phyloP scores from a whole-genome alignment of 2,329 filamentous ascomycete species.

The Microsporum canis region DNA sequence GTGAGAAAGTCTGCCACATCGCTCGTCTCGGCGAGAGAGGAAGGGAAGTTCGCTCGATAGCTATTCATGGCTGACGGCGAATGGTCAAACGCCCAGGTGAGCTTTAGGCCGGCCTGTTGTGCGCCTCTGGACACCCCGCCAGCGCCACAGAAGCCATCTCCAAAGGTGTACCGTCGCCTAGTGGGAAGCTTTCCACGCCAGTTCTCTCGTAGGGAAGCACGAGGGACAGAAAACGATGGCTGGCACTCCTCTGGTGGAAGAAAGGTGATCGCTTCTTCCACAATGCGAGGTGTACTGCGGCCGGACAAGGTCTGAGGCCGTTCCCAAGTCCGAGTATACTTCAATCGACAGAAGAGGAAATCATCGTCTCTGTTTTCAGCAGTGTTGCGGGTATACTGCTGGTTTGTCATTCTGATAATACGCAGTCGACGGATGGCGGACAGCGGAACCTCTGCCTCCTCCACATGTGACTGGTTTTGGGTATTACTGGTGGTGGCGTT shows the following conservation, averaged over 20 bases:
- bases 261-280: conserved; percentile 22
- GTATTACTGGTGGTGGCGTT: conserved; percentile 6
- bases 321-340: conserved; percentile 19
- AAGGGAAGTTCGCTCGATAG: conserved; percentile 48
- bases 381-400: conserved; percentile 29
- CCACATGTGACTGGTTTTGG: background rate
- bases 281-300: conserved; percentile 2
- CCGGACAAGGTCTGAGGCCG: conserved; percentile 9
- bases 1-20: conserved; percentile 39
- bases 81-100: conserved; percentile 56
- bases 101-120: conserved; percentile 43
- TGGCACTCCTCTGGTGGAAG: conserved; percentile 24
- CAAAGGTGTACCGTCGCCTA: conserved; percentile 48
- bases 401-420: conserved; percentile 46
- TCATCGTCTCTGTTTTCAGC: conserved; percentile 23
- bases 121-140: conserved; percentile 62
- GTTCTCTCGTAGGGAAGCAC: conserved; percentile 17
- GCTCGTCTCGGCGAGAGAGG: conserved; percentile 24
- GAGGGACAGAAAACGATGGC: conserved; percentile 9
- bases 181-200: conserved; percentile 20
- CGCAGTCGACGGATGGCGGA: conserved; percentile 32
- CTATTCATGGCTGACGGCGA: conserved; percentile 46
- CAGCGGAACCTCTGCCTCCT: conserved; percentile 31
- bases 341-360: conserved; percentile 26
- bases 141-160: conserved; percentile 61